Percentiles rank a stretch among this genome's conserved stretches.
These are phyloP conservation scores for Pythium rhizo-oryzae DNA, from an alignment of 352 stramenopile genomes.

Conservation along the genomic window DNA sequence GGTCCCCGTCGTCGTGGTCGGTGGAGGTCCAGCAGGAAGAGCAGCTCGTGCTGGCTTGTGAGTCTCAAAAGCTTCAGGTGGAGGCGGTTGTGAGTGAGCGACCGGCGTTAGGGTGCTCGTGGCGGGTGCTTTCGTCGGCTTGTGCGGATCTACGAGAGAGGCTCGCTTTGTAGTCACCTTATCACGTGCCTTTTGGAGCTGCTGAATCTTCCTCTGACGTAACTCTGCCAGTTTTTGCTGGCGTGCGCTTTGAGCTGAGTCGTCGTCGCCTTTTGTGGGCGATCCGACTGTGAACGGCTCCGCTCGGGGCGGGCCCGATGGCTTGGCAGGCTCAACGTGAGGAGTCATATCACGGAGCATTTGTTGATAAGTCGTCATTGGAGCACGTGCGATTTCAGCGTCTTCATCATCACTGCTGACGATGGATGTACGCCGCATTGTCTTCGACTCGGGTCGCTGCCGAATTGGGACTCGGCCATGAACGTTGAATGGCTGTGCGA, in stretches of 20 bases:
- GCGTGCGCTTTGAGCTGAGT: slow-evolving; percentile 14
- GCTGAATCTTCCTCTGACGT: slow-evolving; percentile 62
- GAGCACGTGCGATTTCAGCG: background rate
- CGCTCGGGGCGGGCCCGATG: too few relatives aligned
- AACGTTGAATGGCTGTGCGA: slow-evolving; percentile 21
- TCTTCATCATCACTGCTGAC: slow-evolving; percentile 3
- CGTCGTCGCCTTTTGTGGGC: slow-evolving; percentile 13
- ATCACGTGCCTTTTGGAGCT: slow-evolving; percentile 58
- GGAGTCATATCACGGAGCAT: too few relatives aligned
- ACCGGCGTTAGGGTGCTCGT: background rate
- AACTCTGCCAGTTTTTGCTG: slow-evolving; percentile 51
- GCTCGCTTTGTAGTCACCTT: slow-evolving; percentile 4
- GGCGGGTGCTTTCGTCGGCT: background rate
- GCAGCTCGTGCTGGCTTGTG: background rate
- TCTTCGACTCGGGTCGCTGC: background rate
- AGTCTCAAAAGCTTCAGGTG: background rate
- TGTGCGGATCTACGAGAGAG: background rate
- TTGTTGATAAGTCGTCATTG: background rate
- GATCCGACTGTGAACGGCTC: slow-evolving; percentile 14
- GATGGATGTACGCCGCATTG: background rate
- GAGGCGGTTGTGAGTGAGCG: too few relatives aligned
- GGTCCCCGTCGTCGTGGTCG: background rate
- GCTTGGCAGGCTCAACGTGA: background rate
- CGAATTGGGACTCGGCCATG: slow-evolving; percentile 51
- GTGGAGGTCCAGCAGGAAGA: background rate